These are phyloP conservation scores for Xylariales sp. DNA, from an alignment of 2,329 filamentous ascomycete species.

Conservation along the genomic window DNA sequence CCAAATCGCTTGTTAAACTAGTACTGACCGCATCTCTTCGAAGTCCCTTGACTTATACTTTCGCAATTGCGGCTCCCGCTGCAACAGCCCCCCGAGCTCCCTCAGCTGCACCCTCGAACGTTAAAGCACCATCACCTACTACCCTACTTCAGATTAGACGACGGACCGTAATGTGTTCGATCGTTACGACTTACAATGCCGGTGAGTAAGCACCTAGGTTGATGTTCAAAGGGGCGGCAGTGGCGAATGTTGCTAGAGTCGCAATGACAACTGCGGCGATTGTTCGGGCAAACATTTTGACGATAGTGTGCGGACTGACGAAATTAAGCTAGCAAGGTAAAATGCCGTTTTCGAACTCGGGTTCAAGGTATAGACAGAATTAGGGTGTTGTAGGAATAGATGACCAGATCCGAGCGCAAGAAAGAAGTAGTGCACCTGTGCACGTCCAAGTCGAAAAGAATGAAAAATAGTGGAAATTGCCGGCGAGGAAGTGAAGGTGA, in stretches of 20 bases:
- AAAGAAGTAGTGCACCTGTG: conserved; percentile 20
- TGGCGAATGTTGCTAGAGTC: conserved; percentile 22
- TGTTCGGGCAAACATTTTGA: conserved; percentile 20
- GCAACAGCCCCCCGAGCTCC: conserved; percentile 15
- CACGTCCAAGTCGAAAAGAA: conserved; percentile 14
- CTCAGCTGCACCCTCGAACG: conserved; percentile 27
- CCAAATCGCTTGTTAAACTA: too few species aligned
- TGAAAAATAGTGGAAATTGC: conserved; percentile 13
- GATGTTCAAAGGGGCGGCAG: conserved; percentile 29
- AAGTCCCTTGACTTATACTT: too few species aligned
- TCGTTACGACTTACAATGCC: conserved; percentile 17
- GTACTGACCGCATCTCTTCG: too few species aligned
- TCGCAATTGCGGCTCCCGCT: conserved; percentile 7
- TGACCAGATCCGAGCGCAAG: conserved; percentile 13
- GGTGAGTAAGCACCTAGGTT: conserved; percentile 31
- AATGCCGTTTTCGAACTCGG: background rate
- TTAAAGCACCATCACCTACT: conserved; percentile 41
- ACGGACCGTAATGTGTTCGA: background rate
- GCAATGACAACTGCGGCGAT: conserved; percentile 24
- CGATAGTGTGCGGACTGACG: background rate
- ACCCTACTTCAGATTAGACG: conserved; percentile 12
- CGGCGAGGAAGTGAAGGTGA: conserved; percentile 11
- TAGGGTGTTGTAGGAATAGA: conserved; percentile 14
- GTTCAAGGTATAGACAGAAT: background rate
- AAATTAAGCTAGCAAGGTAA: background rate